A percentile compares a stretch with the other conserved stretches of the same genome.
Evolutionary conservation across 495 filamentous ascomycete species (phyloP).

Genomic region (Ramalina intermedia): DNA sequence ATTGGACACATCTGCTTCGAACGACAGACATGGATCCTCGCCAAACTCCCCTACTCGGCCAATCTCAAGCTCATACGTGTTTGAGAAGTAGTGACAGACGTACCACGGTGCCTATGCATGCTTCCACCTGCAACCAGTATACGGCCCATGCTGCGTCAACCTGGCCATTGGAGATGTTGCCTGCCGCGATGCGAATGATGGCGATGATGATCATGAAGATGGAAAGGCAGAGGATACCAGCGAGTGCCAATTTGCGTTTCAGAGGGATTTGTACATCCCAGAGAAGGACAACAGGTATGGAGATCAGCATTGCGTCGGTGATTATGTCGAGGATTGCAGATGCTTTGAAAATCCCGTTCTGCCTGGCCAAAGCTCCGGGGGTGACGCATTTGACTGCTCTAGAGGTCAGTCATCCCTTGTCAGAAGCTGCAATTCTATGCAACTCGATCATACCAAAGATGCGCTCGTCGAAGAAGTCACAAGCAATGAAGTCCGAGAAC

Average conservation of each 20-base stretch:
- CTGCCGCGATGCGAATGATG: slow-evolving; percentile 9
- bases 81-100: neutral
- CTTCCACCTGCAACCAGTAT: slow-evolving; percentile 14
- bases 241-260: slow-evolving; percentile 7
- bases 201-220: slow-evolving; percentile 14
- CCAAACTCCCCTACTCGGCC: no score
- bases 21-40: no score
- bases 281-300: slow-evolving; percentile 11
- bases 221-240: slow-evolving; percentile 9
- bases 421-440: neutral
- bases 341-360: slow-evolving; percentile 6
- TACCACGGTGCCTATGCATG: slow-evolving; percentile 8
- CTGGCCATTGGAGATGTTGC: slow-evolving; percentile 1
- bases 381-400: slow-evolving; percentile 7
- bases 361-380: neutral
- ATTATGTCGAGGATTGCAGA: slow-evolving; percentile 7
- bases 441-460: slow-evolving; percentile 4
- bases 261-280: slow-evolving; percentile 11
- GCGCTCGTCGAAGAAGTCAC: slow-evolving; percentile 8
- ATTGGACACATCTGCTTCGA: no score
- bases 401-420: neutral
- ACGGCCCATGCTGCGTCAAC: slow-evolving; percentile 11
- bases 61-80: no score
- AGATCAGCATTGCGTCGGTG: slow-evolving; percentile 10
- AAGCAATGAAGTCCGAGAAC: slow-evolving; percentile 7